These are phyloP conservation scores for Lepidium didymum DNA, from an alignment of 345 rosid species.

Conservation along the genomic window DNA sequence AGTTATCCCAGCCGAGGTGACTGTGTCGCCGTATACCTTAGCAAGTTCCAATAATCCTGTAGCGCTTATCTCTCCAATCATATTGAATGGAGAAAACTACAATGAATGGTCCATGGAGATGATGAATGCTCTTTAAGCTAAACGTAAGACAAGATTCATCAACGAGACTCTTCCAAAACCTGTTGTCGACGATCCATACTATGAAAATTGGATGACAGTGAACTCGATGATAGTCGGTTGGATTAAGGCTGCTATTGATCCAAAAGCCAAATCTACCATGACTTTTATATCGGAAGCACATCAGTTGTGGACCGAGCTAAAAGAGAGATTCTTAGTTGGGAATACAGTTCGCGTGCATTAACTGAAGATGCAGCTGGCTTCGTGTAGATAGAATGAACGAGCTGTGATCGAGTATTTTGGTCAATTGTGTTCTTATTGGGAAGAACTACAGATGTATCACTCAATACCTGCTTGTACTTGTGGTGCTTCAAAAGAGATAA, in stretches of 20 bases:
- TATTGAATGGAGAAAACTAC: too few species aligned
- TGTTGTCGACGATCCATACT: fast-evolving
- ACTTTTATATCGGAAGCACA: neutral
- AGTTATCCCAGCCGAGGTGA: too few species aligned
- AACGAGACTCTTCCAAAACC: neutral
- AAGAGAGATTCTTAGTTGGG: neutral
- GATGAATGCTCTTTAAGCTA: neutral
- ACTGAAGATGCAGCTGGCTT: neutral
- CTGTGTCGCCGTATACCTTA: too few species aligned
- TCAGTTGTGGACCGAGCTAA: neutral
- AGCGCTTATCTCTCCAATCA: too few species aligned
- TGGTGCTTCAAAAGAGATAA: neutral
- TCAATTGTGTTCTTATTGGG: neutral
- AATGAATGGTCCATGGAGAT: neutral
- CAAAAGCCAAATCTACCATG: neutral
- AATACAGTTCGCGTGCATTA: neutral
- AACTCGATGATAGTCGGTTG: neutral
- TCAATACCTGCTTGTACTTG: neutral
- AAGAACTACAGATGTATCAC: neutral
- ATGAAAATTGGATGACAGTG: neutral
- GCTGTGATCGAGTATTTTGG: fast-evolving
- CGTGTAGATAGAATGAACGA: neutral
- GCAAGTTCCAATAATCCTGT: too few species aligned
- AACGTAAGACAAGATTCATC: neutral
- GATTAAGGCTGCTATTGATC: neutral